Conservation (phyloP, 78 protist genomes). For the Acrasis kona region DNA sequence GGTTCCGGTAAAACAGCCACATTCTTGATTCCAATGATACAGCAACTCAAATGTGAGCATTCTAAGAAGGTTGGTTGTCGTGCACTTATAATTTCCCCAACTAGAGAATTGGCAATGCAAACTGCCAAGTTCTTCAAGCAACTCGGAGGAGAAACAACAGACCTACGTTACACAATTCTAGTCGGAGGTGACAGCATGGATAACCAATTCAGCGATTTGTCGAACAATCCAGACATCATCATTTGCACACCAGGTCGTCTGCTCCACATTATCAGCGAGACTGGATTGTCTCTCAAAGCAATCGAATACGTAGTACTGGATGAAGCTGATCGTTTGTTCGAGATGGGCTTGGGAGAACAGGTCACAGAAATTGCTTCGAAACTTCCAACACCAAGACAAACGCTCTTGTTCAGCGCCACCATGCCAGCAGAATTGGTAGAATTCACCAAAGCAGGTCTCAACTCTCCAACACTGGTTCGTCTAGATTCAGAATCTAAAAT, state of each 20-base stretch:
- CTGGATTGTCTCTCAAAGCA: slow-evolving; percentile 39
- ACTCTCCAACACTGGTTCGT: slow-evolving; percentile 75
- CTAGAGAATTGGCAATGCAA: slow-evolving; percentile 98
- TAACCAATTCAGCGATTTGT: slow-evolving; percentile 19
- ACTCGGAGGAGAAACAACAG: slow-evolving; percentile 46
- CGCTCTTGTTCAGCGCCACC: slow-evolving; percentile 91
- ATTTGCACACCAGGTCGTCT: slow-evolving; percentile 99
- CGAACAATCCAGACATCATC: slow-evolving; percentile 35
- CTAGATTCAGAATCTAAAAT: slow-evolving; percentile 86
- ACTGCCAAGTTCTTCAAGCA: slow-evolving; percentile 29
- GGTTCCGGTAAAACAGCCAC: slow-evolving; percentile 99
- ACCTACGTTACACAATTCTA: slow-evolving; percentile 50
- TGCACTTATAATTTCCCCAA: slow-evolving; percentile 89
- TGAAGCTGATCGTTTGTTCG: slow-evolving; percentile 97
- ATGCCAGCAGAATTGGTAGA: slow-evolving; percentile 59
- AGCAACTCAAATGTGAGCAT: slow-evolving; percentile 56
- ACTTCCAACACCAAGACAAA: slow-evolving; percentile 70
- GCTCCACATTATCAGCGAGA: slow-evolving; percentile 75
- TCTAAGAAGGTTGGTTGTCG: slow-evolving; percentile 70
- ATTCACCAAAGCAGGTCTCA: slow-evolving; percentile 54
- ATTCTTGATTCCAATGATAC: slow-evolving; percentile 86
- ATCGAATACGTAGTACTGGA: slow-evolving; percentile 87
- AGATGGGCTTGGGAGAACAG: slow-evolving; percentile 90
- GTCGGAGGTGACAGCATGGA: slow-evolving; percentile 94
- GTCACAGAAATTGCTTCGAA: slow-evolving; percentile 56